These are phyloP conservation scores for Colletotrichum filicis DNA, from an alignment of 2,329 filamentous ascomycete species.

Conservation along the genomic window DNA sequence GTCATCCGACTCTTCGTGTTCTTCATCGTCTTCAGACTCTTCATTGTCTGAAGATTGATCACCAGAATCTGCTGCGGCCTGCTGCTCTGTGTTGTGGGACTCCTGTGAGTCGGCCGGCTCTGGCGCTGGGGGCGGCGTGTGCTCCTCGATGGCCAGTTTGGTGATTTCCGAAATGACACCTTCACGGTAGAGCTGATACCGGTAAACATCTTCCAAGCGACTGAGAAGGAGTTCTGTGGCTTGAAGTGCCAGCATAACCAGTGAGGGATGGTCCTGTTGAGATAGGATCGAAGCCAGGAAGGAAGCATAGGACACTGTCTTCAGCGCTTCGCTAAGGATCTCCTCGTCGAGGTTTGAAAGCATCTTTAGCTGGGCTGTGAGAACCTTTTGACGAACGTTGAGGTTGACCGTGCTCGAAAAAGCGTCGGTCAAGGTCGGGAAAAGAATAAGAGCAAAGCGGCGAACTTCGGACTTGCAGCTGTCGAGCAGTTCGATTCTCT, in stretches of 20 bases:
- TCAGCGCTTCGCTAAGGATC: slow-evolving; percentile 87
- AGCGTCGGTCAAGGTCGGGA: slow-evolving; percentile 94
- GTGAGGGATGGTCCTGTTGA: slow-evolving; percentile 88
- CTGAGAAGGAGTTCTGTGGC: slow-evolving; percentile 89
- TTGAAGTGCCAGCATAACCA: slow-evolving; percentile 89
- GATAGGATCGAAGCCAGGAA: slow-evolving; percentile 95
- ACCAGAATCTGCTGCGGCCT: slow-evolving; percentile 35
- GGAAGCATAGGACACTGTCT: slow-evolving; percentile 92
- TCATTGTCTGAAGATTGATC: slow-evolving; percentile 53
- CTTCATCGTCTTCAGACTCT: slow-evolving; percentile 60
- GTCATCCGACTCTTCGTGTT: slow-evolving; percentile 62
- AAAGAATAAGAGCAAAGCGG: slow-evolving; percentile 90
- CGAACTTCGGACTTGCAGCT: slow-evolving; percentile 89
- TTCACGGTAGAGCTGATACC: slow-evolving; percentile 96
- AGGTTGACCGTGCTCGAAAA: slow-evolving; percentile 98
- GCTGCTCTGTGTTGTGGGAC: slow-evolving; percentile 3
- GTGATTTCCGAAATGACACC: slow-evolving; percentile 93
- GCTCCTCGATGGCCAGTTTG: slow-evolving; percentile 73
- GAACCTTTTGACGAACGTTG: slow-evolving; percentile 92
- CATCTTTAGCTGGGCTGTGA: slow-evolving; percentile 98
- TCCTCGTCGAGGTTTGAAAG: slow-evolving; percentile 89
- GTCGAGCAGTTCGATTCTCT: slow-evolving; percentile 82
- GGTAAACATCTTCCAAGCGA: slow-evolving; percentile 87
- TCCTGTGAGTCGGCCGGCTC: slow-evolving; percentile 40
- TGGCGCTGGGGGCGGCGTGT: slow-evolving; percentile 43